Evolutionary conservation across 345 rosid species (phyloP), one percentile per base, ranked within the genome.

Genomic region (Limnanthes douglasii): DNA sequence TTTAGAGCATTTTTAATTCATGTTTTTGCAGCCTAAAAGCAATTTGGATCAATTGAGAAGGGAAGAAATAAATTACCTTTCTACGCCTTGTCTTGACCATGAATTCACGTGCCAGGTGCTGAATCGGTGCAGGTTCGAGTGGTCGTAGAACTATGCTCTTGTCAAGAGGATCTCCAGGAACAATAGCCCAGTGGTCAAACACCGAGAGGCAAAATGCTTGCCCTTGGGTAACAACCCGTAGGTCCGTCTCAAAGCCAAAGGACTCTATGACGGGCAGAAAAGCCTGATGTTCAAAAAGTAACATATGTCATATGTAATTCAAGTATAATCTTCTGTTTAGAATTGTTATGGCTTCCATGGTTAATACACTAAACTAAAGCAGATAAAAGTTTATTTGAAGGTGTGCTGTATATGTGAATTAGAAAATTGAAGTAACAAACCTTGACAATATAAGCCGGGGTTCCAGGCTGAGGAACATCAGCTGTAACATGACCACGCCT

Each of bases 401-500:
- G 15, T 21, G 13, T 16, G 1, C 29, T 17, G 32, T 8, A 18
- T 9, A 5, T 41, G 4, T 43, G 5, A 29, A 52, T 45, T 15
- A 11, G 20, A 47, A 45, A 18, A 4, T 37, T 12, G 28, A 50
- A n/a, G 24, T n/a, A 32, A 21, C 50, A 41, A 21, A 82, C 95
- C 96, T 90, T 90, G 30, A 90, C 98, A 34, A 78, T 84, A 53
- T 90, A 90, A 33, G 80, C 77, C 0, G 98, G 98, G 7, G 96
- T 90, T 43, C 98, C 94, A 0, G 98, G 96, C 57, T 84, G 98
- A 50, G 98, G 98, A 49, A 90, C 83, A 59, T 90, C 94, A 19
- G 96, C 81, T 11, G 98, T 90, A 31, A 84, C 92, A 46, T 84
- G 96, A 19, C 98, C 98, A 75, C 93, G 94, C 43, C 93, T 80